Percentiles rank a stretch among this genome's conserved stretches.
These are phyloP conservation scores for Leishmania mexicana DNA, from an alignment of 208 protist species.

Conservation along the genomic window DNA sequence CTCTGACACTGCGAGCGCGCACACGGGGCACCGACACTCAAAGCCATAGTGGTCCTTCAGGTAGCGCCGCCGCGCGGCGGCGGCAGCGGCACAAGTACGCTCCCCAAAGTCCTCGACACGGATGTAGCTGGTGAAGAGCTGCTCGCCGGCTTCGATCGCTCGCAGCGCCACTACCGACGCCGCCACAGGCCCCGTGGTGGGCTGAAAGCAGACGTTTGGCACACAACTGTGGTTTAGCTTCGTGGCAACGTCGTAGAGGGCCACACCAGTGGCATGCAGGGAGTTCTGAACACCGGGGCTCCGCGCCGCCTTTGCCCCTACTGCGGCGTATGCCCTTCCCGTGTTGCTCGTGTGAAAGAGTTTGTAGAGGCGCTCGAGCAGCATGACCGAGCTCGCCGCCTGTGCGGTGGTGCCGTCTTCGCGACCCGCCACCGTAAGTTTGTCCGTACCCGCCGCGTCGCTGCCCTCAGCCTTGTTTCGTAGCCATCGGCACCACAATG, in stretches of 20 bases:
- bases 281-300: not conserved
- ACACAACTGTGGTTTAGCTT: constrained; percentile 71
- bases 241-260: constrained; percentile 46
- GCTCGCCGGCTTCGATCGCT: constrained; percentile 32
- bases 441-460: not conserved
- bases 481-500: constrained; percentile 32
- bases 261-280: constrained; percentile 38
- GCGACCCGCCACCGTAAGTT: not conserved
- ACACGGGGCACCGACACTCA: constrained; percentile 42
- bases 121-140: constrained; percentile 59
- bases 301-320: not conserved
- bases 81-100: not conserved
- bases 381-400: not conserved
- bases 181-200: constrained; percentile 30
- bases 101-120: constrained; percentile 26
- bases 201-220: constrained; percentile 50
- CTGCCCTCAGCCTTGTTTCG: not conserved
- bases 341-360: constrained; percentile 8
- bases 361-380: constrained; percentile 5
- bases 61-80: constrained; percentile 22
- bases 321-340: not conserved
- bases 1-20: not conserved
- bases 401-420: not conserved
- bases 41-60: constrained; percentile 53
- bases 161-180: constrained; percentile 45